phyloP scores from a whole-genome alignment of 2,329 filamentous ascomycete species.

The Sporothrix sp. region DNA sequence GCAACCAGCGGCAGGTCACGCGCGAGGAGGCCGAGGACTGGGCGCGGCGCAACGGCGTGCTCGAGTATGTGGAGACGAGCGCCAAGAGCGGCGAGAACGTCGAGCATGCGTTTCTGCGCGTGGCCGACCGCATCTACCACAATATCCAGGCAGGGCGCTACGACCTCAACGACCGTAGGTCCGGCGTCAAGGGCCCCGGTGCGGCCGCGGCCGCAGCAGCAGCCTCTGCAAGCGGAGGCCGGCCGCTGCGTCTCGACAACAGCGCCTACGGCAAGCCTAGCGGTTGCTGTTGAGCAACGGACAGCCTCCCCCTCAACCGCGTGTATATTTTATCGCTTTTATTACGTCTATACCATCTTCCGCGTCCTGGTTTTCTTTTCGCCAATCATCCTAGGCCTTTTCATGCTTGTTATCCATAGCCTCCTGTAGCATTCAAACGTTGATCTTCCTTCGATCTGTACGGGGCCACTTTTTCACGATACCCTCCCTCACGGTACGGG shows the following conservation, averaged over 20 bases:
- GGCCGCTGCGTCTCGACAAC: conserved; percentile 33
- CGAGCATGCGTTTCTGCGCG: conserved; percentile 83
- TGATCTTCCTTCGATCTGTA: no score
- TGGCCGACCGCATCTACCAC: conserved; percentile 89
- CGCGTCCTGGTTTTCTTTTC: no score
- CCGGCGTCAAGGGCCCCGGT: conserved; percentile 72
- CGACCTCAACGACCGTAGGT: conserved; percentile 84
- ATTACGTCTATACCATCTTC: background rate
- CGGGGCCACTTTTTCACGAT: no score
- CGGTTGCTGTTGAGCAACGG: conserved; percentile 24
- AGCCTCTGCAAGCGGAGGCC: conserved; percentile 24
- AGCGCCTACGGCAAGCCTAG: conserved; percentile 29
- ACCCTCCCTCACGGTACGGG: no score
- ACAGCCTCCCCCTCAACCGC: background rate
- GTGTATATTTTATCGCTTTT: background rate
- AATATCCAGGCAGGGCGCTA: conserved; percentile 95
- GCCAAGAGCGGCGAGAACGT: conserved; percentile 94
- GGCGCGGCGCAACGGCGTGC: conserved; percentile 74
- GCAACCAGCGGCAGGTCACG: conserved; percentile 69
- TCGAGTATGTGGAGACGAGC: conserved; percentile 91
- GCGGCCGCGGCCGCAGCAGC: conserved; percentile 7
- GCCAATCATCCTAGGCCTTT: no score
- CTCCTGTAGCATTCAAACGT: background rate
- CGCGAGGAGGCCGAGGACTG: conserved; percentile 78
- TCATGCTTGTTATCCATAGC: background rate